Base-by-base conservation (phyloP, 345 rosid genomes). In the Populus euphratica region DNA sequence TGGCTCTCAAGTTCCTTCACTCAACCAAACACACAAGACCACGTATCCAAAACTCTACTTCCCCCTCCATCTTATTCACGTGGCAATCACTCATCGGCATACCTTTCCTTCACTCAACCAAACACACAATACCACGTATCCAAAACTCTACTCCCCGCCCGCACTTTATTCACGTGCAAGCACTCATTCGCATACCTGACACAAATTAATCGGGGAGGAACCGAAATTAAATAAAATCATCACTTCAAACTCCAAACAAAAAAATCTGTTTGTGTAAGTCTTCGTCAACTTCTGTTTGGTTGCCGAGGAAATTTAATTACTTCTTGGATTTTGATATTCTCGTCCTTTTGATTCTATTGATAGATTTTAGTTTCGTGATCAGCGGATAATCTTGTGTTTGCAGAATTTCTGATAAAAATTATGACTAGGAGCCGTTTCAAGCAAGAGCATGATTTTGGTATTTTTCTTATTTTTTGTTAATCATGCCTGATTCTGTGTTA, bases 401-500 rank as follows among this genome's bases (percentile, higher is more conserved):
- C 69, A 74, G 75, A 33, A 43, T 12, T 44, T 16, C 41, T 36
- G 33, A 69, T 43, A 41, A 56, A 84, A 59, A 70, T 4, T 23
- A 89, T 92, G 97, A 65, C 80, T 23, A 90, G 82, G 72, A 86
- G 90, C 74, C 56, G 83, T 83, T 92, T 90, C 88, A 92, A 92
- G 91, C 54, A 82, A 14, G 90, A 90, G 66, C 90, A 92, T 69
- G 97, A 89, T 21, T 85, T 86, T 52, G 91, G 97, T 92, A 77
- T 74, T 8, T 73, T 63, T 33, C 33, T 33, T 73, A 2, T 70
- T 5, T 49, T 67, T 33, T 10, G 36, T 77, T 12, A 18, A 43
- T 1, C 63, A n/a, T 54, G 52, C 43, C 59, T 78, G 10, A 18
- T 71, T 69, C 49, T 38, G 23, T 23, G 14, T 2, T 49, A 6